These are phyloP conservation scores for Margaritispora aquatica DNA, from an alignment of 495 filamentous ascomycete species.

Conservation along the genomic window DNA sequence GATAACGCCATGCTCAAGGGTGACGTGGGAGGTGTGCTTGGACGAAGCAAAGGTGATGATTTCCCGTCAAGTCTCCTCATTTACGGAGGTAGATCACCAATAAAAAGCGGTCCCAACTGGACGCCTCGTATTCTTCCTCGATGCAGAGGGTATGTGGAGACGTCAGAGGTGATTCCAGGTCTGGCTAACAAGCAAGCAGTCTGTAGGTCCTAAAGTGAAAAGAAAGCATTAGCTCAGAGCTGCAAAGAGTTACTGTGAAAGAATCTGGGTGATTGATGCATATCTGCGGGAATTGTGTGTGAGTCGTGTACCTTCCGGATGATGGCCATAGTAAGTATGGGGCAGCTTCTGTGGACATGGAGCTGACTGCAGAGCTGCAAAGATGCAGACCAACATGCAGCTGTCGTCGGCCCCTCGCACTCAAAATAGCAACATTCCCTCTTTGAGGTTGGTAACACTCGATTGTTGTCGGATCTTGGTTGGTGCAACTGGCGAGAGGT, in stretches of 20 bases:
- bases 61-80: background rate
- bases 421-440: background rate
- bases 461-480: background rate
- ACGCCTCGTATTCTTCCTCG: no score
- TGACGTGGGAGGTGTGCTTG: background rate
- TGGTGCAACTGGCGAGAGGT: background rate
- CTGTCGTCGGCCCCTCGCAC: background rate
- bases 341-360: background rate
- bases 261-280: no score
- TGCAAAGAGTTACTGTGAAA: no score
- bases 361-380: background rate
- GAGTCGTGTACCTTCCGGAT: no score
- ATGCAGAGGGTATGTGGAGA: no score
- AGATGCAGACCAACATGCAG: background rate
- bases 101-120: background rate
- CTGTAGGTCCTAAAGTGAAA: no score
- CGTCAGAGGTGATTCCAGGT: no score
- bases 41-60: background rate
- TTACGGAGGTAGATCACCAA: background rate
- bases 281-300: background rate
- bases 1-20: background rate
- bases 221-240: no score
- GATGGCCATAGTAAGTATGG: no score
- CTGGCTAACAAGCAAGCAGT: no score
- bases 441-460: background rate